These are phyloP conservation scores for Tolypocladium pustulatum DNA, from an alignment of 2,329 filamentous ascomycete species.

Conservation along the genomic window DNA sequence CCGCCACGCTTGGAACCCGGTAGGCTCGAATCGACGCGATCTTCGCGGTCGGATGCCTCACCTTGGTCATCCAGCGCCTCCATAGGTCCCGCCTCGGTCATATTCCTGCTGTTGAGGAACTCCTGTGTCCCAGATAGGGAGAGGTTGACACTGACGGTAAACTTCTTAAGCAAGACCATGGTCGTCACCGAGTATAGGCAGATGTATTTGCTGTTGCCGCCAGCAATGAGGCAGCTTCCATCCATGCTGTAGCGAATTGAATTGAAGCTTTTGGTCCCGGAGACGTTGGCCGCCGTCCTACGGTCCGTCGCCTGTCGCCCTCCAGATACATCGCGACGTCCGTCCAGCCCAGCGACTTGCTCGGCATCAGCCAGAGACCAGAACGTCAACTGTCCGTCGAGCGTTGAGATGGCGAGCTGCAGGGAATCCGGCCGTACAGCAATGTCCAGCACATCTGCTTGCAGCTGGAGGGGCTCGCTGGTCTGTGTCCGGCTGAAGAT, in stretches of 20 bases:
- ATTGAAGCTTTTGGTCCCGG: constrained; percentile 83
- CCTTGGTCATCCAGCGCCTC: constrained; percentile 81
- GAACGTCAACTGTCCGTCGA: constrained; percentile 91
- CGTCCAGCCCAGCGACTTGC: constrained; percentile 79
- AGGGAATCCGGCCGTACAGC: constrained; percentile 82
- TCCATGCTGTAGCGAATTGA: constrained; percentile 87
- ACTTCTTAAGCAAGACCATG: constrained; percentile 87
- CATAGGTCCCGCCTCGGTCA: constrained; percentile 81
- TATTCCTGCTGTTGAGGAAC: constrained; percentile 82
- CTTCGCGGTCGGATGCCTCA: constrained; percentile 81
- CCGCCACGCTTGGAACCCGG: constrained; percentile 78
- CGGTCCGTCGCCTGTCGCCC: constrained; percentile 83
- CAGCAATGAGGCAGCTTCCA: constrained; percentile 80
- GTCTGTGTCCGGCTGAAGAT: constrained; percentile 92
- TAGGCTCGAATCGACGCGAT: constrained; percentile 66
- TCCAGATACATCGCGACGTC: constrained; percentile 83
- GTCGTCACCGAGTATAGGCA: constrained; percentile 93
- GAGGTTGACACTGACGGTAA: constrained; percentile 90
- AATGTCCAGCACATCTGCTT: constrained; percentile 81
- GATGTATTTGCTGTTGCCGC: constrained; percentile 96
- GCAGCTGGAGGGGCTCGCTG: constrained; percentile 83
- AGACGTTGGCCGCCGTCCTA: constrained; percentile 79
- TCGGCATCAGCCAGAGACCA: constrained; percentile 85
- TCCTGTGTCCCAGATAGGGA: constrained; percentile 94
- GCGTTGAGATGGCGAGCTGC: constrained; percentile 81